Evolutionary conservation across 345 rosid species (phyloP).

Genomic region (Hibiscus tridactylites): DNA sequence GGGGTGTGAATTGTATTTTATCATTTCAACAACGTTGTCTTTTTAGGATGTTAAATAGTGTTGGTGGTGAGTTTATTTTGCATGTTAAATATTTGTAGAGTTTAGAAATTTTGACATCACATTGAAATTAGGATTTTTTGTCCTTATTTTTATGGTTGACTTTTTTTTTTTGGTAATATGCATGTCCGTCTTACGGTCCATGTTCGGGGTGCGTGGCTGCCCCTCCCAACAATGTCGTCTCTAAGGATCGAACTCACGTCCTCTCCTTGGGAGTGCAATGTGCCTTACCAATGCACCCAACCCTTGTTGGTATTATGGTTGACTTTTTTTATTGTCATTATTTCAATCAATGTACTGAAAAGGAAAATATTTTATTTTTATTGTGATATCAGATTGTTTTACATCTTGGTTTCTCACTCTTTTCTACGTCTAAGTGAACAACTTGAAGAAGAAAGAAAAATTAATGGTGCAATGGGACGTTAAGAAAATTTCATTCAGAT

Average conservation of each 20-base stretch:
- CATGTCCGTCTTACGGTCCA: too few species aligned
- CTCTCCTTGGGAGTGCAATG: too few species aligned
- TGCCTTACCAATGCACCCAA: too few species aligned
- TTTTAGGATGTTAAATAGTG: too few species aligned
- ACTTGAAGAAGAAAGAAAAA: background rate
- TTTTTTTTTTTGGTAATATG: too few species aligned
- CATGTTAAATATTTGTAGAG: slow-evolving; percentile 3
- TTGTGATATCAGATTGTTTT: background rate
- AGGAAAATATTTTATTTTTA: background rate
- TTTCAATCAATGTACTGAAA: background rate
- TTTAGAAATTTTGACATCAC: background rate
- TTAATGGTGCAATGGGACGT: background rate
- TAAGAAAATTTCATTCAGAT: background rate
- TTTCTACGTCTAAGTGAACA: background rate
- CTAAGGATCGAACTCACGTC: too few species aligned
- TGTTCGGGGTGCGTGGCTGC: too few species aligned
- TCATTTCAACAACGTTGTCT: too few species aligned
- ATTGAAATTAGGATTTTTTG: background rate
- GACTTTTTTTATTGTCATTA: background rate
- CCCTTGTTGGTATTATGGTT: too few species aligned
- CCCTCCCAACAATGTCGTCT: too few species aligned
- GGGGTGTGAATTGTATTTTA: too few species aligned
- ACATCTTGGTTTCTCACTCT: background rate
- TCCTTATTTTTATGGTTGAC: background rate
- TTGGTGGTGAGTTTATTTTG: too few species aligned